A percentile compares a stretch with the other conserved stretches of the same genome.
phyloP scores from a whole-genome alignment of 331 rosid genomes.

The Arachis monticola region DNA sequence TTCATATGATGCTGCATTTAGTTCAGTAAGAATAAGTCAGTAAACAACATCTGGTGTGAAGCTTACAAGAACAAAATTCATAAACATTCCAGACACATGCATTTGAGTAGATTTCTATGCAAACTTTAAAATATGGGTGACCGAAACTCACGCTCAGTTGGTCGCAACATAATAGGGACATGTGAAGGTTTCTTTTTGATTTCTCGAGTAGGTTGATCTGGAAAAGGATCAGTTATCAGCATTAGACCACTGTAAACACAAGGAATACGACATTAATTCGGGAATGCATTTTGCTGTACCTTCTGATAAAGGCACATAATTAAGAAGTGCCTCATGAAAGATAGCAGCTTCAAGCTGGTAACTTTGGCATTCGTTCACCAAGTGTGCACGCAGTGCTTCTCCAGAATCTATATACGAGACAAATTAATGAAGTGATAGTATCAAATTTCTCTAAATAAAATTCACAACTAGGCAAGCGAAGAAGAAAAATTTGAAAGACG shows the following conservation, averaged over 20 bases:
- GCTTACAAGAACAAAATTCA: slow-evolving; percentile 1
- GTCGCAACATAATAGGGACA: slow-evolving; percentile 73
- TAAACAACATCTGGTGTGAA: slow-evolving; percentile 9
- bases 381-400: slow-evolving; percentile 62
- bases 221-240: slow-evolving; percentile 40
- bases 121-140: slow-evolving; percentile 27
- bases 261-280: slow-evolving; percentile 19
- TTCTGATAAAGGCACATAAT: slow-evolving; percentile 55
- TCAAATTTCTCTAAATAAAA: background rate
- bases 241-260: slow-evolving; percentile 16
- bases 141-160: slow-evolving; percentile 87
- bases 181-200: slow-evolving; percentile 70
- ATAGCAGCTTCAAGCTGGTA: slow-evolving; percentile 87
- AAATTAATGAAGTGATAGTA: slow-evolving; percentile 29
- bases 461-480: slow-evolving; percentile 9
- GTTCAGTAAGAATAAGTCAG: slow-evolving; percentile 34
- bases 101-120: slow-evolving; percentile 13
- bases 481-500: background rate
- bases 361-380: slow-evolving; percentile 62
- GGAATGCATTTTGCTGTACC: slow-evolving; percentile 50
- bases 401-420: slow-evolving; percentile 57
- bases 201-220: slow-evolving; percentile 55
- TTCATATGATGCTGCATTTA: slow-evolving; percentile 80
- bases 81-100: slow-evolving; percentile 22
- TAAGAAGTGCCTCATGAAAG: slow-evolving; percentile 73